These are phyloP conservation scores for Candida morakotiae DNA, from an alignment of 805 yeast species.

Conservation along the genomic window DNA sequence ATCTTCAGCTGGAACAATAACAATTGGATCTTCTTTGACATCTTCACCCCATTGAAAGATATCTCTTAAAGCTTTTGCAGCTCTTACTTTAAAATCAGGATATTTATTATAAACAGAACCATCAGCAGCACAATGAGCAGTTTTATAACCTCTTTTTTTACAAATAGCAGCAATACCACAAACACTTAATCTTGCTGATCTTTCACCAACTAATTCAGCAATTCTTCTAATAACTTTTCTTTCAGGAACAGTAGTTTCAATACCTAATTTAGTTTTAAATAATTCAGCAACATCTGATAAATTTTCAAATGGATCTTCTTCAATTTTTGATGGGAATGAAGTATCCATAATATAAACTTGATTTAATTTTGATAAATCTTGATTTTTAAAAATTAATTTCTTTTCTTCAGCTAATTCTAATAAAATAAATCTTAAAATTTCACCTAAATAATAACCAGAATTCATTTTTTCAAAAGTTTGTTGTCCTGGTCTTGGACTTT, in stretches of 20 bases:
- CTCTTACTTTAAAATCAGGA: slow-evolving; percentile 87
- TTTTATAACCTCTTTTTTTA: slow-evolving; percentile 71
- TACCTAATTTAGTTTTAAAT: slow-evolving; percentile 54
- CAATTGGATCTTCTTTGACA: slow-evolving; percentile 72
- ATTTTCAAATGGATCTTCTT: slow-evolving; percentile 85
- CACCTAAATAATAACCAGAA: slow-evolving; percentile 95
- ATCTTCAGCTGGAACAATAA: slow-evolving; percentile 90
- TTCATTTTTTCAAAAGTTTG: slow-evolving; percentile 97
- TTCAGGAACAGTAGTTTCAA: slow-evolving; percentile 71
- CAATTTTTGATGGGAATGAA: slow-evolving; percentile 80
- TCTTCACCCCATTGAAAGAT: slow-evolving; percentile 70
- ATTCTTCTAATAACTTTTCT: slow-evolving; percentile 77
- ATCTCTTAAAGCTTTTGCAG: slow-evolving; percentile 83
- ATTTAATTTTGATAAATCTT: slow-evolving; percentile 61
- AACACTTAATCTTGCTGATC: slow-evolving; percentile 88
- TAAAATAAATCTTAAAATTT: slow-evolving; percentile 75
- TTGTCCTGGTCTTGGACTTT: slow-evolving; percentile 94
- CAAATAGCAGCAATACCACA: slow-evolving; percentile 96
- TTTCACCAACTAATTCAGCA: slow-evolving; percentile 83
- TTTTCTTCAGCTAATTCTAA: slow-evolving; percentile 60
- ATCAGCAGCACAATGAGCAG: slow-evolving; percentile 92
- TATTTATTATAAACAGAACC: slow-evolving; percentile 94
- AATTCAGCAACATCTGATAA: slow-evolving; percentile 68
- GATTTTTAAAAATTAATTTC: slow-evolving; percentile 64
- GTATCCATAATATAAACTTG: slow-evolving; percentile 79